A percentile compares a stretch with the other conserved stretches of the same genome.
Evolutionary conservation across 2,329 filamentous ascomycete genomes (phyloP).

Genomic region (Mollisiaceae sp.): DNA sequence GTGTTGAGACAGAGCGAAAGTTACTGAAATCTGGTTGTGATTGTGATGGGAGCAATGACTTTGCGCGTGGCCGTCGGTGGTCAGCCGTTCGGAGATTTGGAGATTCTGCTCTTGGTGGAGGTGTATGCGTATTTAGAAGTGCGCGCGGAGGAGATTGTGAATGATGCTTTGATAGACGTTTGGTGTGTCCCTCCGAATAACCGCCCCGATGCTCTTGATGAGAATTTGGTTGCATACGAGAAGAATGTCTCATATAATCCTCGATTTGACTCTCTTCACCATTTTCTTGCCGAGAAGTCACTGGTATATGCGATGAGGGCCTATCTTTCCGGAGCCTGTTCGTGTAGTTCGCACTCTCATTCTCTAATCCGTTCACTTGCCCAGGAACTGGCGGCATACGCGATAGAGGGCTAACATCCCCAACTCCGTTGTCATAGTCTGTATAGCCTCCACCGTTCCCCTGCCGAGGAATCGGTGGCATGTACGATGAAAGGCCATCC

Average conservation of each 20-base stretch:
- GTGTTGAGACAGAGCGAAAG: conserved; percentile 25
- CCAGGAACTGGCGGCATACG: neutral
- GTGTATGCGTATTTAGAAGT: conserved; percentile 1
- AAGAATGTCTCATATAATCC: neutral
- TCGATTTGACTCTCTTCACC: neutral
- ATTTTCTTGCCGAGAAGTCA: neutral
- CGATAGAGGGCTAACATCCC: neutral
- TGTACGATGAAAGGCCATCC: neutral
- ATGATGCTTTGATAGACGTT: neutral
- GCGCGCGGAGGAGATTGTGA: conserved; percentile 7
- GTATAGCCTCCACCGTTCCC: too few species aligned
- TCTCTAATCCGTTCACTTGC: neutral
- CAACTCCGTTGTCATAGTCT: neutral
- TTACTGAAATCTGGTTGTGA: conserved; percentile 6
- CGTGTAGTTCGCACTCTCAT: neutral
- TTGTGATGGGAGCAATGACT: conserved; percentile 15
- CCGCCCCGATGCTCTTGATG: neutral
- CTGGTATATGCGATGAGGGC: too few species aligned
- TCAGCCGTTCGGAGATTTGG: conserved; percentile 5
- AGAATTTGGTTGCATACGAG: neutral
- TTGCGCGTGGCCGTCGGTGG: conserved; percentile 7
- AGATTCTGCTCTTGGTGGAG: conserved; percentile 11
- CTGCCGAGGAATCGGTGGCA: neutral
- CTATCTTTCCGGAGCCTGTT: neutral
- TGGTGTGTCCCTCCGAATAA: neutral